These are phyloP conservation scores for Bombardia bombarda DNA, from an alignment of 495 filamentous ascomycete genomes.

Conservation along the genomic window DNA sequence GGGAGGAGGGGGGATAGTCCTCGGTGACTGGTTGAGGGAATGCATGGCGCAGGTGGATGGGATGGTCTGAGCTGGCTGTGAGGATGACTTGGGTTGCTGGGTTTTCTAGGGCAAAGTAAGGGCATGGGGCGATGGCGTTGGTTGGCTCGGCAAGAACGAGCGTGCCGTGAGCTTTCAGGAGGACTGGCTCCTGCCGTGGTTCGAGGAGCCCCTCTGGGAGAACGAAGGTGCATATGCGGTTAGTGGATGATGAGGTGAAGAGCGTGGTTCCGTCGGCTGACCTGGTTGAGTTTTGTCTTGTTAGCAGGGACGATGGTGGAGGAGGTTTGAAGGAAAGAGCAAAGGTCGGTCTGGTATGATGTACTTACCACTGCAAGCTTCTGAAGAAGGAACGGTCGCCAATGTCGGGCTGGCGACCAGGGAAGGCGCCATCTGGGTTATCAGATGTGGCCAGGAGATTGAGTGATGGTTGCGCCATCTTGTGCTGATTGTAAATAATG, in stretches of 20 bases:
- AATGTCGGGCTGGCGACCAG: not conserved
- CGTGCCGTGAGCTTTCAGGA: conserved; percentile 52
- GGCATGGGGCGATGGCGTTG: conserved; percentile 63
- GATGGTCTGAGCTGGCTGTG: conserved; percentile 58
- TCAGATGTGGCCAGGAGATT: conserved; percentile 12
- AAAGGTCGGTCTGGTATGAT: not conserved
- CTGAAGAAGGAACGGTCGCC: conserved; percentile 26
- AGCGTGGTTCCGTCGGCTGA: conserved; percentile 77
- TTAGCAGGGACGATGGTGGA: not conserved
- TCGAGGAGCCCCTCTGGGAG: conserved; percentile 66
- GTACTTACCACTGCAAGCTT: conserved; percentile 24
- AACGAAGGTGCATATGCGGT: conserved; percentile 62
- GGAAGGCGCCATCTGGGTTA: conserved; percentile 11
- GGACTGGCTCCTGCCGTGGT: conserved; percentile 33
- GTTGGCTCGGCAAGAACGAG: conserved; percentile 59
- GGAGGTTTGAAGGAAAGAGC: not conserved
- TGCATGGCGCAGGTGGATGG: conserved; percentile 58
- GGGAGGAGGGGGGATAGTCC: no score
- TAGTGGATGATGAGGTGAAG: conserved; percentile 63
- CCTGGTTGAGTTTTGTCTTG: conserved; percentile 20
- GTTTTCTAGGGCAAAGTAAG: conserved; percentile 59
- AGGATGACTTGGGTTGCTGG: conserved; percentile 62
- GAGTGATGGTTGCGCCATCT: conserved; percentile 16
- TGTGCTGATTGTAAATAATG: no score
- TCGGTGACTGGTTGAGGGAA: conserved; percentile 18